Percentiles rank a stretch among this genome's conserved stretches.
Evolutionary conservation across 371 early-diverging fungal genomes (phyloP).

Genomic region (Mortierella sp.): DNA sequence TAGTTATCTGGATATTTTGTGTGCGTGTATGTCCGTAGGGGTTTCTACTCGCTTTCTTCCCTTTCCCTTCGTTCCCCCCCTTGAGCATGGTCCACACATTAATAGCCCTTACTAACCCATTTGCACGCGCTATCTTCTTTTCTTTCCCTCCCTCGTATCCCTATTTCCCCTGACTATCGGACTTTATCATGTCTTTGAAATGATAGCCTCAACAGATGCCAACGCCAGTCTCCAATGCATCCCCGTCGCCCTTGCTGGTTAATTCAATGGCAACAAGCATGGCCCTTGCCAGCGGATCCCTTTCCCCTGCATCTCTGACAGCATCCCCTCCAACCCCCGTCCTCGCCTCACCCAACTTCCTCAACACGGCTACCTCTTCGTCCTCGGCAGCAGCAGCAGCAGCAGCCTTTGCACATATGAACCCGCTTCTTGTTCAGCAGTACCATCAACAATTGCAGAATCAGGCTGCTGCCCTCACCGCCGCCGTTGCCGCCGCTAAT

Average conservation of each 20-base stretch:
- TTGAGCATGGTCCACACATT: not conserved
- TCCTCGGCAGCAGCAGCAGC: not conserved
- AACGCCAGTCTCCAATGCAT: constrained; percentile 37
- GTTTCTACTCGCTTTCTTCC: no score
- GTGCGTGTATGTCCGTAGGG: not conserved
- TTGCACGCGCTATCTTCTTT: not conserved
- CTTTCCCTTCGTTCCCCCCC: not conserved
- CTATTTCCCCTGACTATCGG: not conserved
- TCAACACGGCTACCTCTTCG: no score
- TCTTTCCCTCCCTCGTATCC: not conserved
- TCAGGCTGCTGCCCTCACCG: constrained; percentile 23
- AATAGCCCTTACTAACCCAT: not conserved
- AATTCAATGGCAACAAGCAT: constrained; percentile 15
- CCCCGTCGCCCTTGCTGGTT: constrained; percentile 34
- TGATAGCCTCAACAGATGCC: constrained; percentile 21
- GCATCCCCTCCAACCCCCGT: no score
- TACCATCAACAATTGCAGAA: constrained; percentile 49
- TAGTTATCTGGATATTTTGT: not conserved
- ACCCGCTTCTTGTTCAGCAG: constrained; percentile 43
- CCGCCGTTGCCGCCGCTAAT: constrained; percentile 15
- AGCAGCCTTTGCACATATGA: constrained; percentile 22
- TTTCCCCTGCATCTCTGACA: constrained; percentile 23
- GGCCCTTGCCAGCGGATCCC: constrained; percentile 22
- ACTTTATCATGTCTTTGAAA: not conserved
- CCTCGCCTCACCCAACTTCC: no score